These are phyloP conservation scores for Ehretia macrophylla DNA, from an alignment of 257 asterid genomes.

Conservation along the genomic window DNA sequence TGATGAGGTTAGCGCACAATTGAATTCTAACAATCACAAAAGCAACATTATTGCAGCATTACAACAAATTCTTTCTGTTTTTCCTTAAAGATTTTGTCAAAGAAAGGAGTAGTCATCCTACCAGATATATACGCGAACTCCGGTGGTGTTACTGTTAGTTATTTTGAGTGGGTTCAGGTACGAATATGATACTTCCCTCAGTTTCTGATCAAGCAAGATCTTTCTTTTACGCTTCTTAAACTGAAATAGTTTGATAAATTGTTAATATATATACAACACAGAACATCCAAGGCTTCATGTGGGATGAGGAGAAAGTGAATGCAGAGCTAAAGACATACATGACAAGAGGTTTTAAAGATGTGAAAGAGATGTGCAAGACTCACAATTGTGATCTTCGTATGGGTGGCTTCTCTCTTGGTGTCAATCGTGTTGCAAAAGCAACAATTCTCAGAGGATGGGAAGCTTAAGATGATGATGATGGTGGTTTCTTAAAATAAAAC, in stretches of 20 bases:
- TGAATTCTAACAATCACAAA: not conserved
- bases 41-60: not conserved
- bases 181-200: not conserved
- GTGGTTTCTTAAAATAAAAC: not conserved
- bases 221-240: not conserved
- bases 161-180: slow-evolving; percentile 97
- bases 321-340: slow-evolving; percentile 73
- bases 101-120: slow-evolving; percentile 72
- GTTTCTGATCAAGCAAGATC: not conserved
- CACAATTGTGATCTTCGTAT: slow-evolving; percentile 73
- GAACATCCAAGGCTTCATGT: slow-evolving; percentile 98
- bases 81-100: slow-evolving; percentile 51
- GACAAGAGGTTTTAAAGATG: slow-evolving; percentile 65
- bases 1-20: slow-evolving; percentile 58
- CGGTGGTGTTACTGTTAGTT: slow-evolving; percentile 81
- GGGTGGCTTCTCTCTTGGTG: slow-evolving; percentile 92
- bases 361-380: slow-evolving; percentile 75
- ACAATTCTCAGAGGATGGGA: slow-evolving; percentile 94
- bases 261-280: slow-evolving; percentile 11
- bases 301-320: slow-evolving; percentile 92
- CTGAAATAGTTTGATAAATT: not conserved
- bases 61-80: not conserved
- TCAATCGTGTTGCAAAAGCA: slow-evolving; percentile 87
- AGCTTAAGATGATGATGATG: slow-evolving; percentile 35
- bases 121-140: slow-evolving; percentile 85